Conservation (phyloP, 1,139 yeast genomes). For the Scheffersomyces cryptocercus region DNA sequence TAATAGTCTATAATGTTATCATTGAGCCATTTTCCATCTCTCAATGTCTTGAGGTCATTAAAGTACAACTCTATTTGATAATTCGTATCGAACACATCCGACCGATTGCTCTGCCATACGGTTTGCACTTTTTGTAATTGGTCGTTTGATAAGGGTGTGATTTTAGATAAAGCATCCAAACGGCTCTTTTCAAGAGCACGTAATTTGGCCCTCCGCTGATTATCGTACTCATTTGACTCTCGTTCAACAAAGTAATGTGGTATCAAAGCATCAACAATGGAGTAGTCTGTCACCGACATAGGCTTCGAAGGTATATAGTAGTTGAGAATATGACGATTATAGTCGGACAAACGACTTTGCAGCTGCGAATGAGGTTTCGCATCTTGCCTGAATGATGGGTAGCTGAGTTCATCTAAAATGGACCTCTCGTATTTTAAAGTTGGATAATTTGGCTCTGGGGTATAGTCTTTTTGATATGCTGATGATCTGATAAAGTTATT, state of each 20-base stretch:
- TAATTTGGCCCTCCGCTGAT: constrained; percentile 7
- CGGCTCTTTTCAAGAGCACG: constrained; percentile 8
- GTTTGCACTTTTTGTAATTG: constrained; percentile 22
- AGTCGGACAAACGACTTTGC: constrained; percentile 4
- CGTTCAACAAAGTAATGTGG: constrained; percentile 12
- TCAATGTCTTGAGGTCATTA: constrained; percentile 69
- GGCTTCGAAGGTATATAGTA: constrained; percentile 13
- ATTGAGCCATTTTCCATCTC: constrained; percentile 80
- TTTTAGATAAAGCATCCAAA: constrained; percentile 7
- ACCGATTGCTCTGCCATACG: constrained; percentile 23
- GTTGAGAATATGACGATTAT: constrained; percentile 10
- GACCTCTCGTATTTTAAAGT: background rate
- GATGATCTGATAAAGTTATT: constrained; percentile 9
- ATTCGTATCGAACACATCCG: constrained; percentile 23
- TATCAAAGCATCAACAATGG: constrained; percentile 14
- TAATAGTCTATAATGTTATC: constrained; percentile 89
- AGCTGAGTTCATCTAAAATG: background rate
- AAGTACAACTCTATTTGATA: constrained; percentile 60
- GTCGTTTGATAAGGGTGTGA: constrained; percentile 7
- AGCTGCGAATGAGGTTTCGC: background rate
- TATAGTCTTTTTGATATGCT: constrained; percentile 12
- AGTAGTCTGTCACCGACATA: constrained; percentile 7
- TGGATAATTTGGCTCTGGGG: constrained; percentile 2
- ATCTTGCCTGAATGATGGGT: background rate
- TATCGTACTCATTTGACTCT: constrained; percentile 9